Evolutionary conservation across 129 eudicot species (phyloP).

Genomic region (Saussurea involucrata): DNA sequence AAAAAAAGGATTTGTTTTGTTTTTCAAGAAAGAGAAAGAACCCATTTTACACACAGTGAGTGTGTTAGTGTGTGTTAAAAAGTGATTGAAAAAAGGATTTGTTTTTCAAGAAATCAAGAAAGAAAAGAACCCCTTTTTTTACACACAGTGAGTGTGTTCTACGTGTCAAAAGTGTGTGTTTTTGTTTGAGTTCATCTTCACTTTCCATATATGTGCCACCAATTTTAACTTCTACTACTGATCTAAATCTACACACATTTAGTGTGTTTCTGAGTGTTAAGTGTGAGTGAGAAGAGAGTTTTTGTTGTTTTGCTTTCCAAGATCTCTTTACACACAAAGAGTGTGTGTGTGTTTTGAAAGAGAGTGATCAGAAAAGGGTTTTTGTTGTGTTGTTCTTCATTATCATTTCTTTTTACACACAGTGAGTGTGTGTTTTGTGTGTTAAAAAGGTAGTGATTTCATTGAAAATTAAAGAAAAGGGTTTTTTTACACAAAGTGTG

Average conservation of each 20-base stretch:
- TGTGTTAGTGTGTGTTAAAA: constrained; percentile 3
- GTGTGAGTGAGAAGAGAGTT: constrained; percentile 14
- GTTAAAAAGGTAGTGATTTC: neutral
- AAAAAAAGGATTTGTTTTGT: neutral
- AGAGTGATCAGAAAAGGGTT: constrained; percentile 12
- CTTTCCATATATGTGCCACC: neutral
- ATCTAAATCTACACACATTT: neutral
- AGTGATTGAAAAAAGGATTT: constrained; percentile 15
- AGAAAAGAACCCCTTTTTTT: constrained; percentile 3
- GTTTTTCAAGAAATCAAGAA: neutral
- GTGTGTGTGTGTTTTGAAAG: constrained; percentile 9
- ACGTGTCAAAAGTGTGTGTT: neutral
- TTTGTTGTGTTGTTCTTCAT: constrained; percentile 1
- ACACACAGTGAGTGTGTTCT: constrained; percentile 4
- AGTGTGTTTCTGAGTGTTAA: neutral
- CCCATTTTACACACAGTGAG: constrained; percentile 13
- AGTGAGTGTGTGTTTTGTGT: constrained; percentile 1
- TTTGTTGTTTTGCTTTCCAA: constrained; percentile 9
- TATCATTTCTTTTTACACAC: constrained; percentile 12
- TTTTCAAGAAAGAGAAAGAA: constrained; percentile 1
- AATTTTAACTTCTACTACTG: neutral
- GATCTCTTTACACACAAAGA: neutral
- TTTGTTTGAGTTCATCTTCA: constrained; percentile 17
- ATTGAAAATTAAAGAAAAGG: constrained; percentile 6
- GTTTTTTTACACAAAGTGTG: constrained; percentile 3